Evolutionary conservation across 2,329 filamentous ascomycete genomes (phyloP), one percentile per base, ranked within the genome.

Genomic region (Claviceps spartinae): DNA sequence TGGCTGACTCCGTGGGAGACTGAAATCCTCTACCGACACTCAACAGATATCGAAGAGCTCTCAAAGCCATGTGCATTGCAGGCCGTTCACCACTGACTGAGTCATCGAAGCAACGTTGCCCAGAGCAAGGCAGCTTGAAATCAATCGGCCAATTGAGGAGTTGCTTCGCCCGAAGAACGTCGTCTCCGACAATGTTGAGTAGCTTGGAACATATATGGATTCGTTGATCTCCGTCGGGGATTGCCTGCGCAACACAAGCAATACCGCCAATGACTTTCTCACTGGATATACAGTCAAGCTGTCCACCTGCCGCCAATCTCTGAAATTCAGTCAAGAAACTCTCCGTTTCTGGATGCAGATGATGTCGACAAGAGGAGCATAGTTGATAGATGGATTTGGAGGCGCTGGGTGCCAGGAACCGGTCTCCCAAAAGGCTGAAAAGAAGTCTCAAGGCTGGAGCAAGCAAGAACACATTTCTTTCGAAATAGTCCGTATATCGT

Each of bases 261-360:
- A 93, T 86, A 2, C 81, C 86, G 42, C 84, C 81, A 5, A 88
- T 73, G 0, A 91, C 78, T 58, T 80, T 81, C 61, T 90, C 86
- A 60, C 86, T 86, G 1, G 82, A 82, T 50, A 82, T 70, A 41
- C 78, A 78, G 56, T 90, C 85, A 9, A 86, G 71, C 7, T 55
- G 59, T n/a, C 58, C 54, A 40, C 54, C 52, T 81, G 79, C 40
- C 77, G 71, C 37, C 49, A 90, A 77, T n/a, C 73, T 72, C 53
- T 78, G 72, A 62, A 89, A 91, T 61, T 89, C 83, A 34, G 77
- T 72, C 45, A 93, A 69, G 60, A 94, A 90, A 1, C 79, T 78
- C 48, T 72, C 70, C 3, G 85, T 74, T 60, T 91, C 82, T 1
- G 76, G 68, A 5, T 82, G 79, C n/a, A 94, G 70, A 49, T 82